These are phyloP conservation scores for Phytophthora boehmeriae DNA, from an alignment of 352 stramenopile species.

Conservation along the genomic window DNA sequence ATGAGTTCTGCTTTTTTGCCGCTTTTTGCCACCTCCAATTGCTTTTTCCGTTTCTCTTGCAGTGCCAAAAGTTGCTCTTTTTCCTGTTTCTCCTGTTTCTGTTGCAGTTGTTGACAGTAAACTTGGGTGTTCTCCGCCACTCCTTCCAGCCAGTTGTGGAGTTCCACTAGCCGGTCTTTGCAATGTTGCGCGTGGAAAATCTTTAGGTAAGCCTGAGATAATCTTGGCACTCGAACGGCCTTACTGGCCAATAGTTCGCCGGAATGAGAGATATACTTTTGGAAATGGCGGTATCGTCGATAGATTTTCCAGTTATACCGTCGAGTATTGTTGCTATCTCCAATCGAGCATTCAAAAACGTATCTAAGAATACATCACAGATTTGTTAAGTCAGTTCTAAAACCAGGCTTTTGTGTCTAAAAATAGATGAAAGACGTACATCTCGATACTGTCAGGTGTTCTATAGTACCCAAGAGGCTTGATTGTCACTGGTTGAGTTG, in stretches of 20 bases:
- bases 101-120: conserved; percentile 53
- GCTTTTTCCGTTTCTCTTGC: conserved; percentile 29
- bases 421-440: conserved; percentile 43
- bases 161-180: conserved; percentile 76
- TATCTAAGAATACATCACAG: conserved; percentile 52
- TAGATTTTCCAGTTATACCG: conserved; percentile 83
- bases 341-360: conserved; percentile 75
- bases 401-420: conserved; percentile 4
- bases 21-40: conserved; percentile 22
- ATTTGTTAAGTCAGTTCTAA: conserved; percentile 10
- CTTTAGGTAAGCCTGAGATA: conserved; percentile 84
- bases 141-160: conserved; percentile 67
- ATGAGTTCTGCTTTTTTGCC: conserved; percentile 22
- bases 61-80: conserved; percentile 19
- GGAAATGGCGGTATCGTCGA: conserved; percentile 84
- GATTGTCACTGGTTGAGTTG: conserved; percentile 50
- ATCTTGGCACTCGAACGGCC: conserved; percentile 51
- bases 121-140: conserved; percentile 77
- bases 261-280: conserved; percentile 72
- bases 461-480: conserved; percentile 82
- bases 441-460: conserved; percentile 78
- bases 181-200: conserved; percentile 82
- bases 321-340: conserved; percentile 30
- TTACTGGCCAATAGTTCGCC: conserved; percentile 53
- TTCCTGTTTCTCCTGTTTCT: conserved; percentile 27